Evolutionary conservation across 1,284 basidiomycete genomes (phyloP).

Genomic region (Inonotus hispidus): DNA sequence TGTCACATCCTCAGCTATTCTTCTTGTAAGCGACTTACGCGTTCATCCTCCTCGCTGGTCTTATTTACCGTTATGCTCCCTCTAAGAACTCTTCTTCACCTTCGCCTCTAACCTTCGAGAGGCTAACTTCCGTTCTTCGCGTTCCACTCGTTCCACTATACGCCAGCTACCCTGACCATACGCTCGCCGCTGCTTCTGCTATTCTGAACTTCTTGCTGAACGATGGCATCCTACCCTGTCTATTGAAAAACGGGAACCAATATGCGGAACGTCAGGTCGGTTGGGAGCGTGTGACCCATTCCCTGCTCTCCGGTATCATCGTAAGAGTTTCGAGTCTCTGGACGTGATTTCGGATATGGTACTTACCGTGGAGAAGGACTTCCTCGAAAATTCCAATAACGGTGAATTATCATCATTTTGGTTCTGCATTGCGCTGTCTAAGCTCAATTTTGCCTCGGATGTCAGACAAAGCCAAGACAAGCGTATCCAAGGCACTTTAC

Average conservation of each 20-base stretch:
- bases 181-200: constrained; percentile 31
- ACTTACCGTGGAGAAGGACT: constrained; percentile 7
- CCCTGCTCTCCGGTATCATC: constrained; percentile 39
- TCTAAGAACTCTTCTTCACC: constrained; percentile 33
- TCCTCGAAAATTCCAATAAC: constrained; percentile 5
- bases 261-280: constrained; percentile 17
- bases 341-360: background rate
- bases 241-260: constrained; percentile 20
- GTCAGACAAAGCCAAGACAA: constrained; percentile 17
- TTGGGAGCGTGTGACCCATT: constrained; percentile 35
- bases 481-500: constrained; percentile 25
- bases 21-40: constrained; percentile 8
- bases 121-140: constrained; percentile 31
- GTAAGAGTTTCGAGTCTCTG: constrained; percentile 26
- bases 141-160: constrained; percentile 34
- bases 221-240: constrained; percentile 22
- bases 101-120: constrained; percentile 27
- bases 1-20: constrained; percentile 9
- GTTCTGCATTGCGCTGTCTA: background rate
- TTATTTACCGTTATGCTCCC: background rate
- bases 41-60: background rate
- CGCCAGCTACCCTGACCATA: constrained; percentile 25
- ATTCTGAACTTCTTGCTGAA: constrained; percentile 31
- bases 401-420: background rate
- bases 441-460: background rate